These are phyloP conservation scores for Cladorrhinum samala DNA, from an alignment of 495 filamentous ascomycete genomes.

Conservation along the genomic window DNA sequence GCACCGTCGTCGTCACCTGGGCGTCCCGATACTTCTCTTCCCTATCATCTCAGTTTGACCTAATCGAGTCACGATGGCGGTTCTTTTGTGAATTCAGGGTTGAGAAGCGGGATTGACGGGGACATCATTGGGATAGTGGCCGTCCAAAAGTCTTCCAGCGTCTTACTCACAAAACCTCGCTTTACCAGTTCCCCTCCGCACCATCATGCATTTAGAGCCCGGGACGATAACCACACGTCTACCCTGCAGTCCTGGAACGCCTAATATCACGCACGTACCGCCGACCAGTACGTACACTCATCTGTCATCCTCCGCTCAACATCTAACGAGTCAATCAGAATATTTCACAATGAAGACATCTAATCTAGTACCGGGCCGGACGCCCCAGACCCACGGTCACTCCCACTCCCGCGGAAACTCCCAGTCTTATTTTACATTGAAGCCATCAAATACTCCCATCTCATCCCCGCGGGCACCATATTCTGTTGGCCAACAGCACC, in stretches of 20 bases:
- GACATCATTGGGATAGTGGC: background rate
- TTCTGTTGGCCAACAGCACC: conserved; percentile 41
- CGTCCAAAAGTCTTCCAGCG: background rate
- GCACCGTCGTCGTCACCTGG: conserved; percentile 1
- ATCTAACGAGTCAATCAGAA: conserved; percentile 7
- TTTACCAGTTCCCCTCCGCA: background rate
- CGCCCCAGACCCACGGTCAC: conserved; percentile 34
- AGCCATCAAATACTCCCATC: conserved; percentile 36
- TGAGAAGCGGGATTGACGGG: background rate
- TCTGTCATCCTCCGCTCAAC: too few relatives aligned
- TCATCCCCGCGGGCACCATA: conserved; percentile 35
- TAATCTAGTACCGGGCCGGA: conserved; percentile 32
- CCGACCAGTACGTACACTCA: background rate
- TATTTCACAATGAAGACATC: conserved; percentile 46
- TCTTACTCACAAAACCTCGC: too few relatives aligned
- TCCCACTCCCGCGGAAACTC: conserved; percentile 37
- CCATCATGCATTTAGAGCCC: background rate
- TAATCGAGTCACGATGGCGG: background rate
- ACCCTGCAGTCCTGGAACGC: too few relatives aligned
- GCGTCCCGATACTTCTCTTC: background rate
- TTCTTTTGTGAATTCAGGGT: background rate
- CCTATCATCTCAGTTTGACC: background rate
- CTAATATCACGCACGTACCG: too few relatives aligned
- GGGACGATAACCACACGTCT: too few relatives aligned
- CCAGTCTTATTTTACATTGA: conserved; percentile 31